Evolutionary conservation across 1,139 yeast species (phyloP).

Genomic region (Pichia sp.): DNA sequence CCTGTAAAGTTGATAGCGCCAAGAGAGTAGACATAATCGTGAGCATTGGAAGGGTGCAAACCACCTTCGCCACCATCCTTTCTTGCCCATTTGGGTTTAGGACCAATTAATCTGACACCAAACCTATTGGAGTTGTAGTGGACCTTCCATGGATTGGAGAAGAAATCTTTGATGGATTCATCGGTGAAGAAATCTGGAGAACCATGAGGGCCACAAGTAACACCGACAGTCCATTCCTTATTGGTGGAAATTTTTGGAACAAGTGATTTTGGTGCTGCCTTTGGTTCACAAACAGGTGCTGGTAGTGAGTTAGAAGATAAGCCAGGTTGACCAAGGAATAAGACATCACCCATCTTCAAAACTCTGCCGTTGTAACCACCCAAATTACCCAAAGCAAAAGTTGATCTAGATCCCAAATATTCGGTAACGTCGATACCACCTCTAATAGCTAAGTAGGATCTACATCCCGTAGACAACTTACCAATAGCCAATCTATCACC

Average conservation of each 20-base stretch:
- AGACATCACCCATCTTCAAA: slow-evolving; percentile 84
- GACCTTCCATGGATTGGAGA: slow-evolving; percentile 78
- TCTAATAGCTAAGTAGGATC: slow-evolving; percentile 82
- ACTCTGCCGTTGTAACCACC: slow-evolving; percentile 96
- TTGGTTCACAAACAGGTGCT: slow-evolving; percentile 60
- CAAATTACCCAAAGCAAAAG: slow-evolving; percentile 88
- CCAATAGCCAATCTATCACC: slow-evolving; percentile 83
- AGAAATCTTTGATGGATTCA: slow-evolving; percentile 73
- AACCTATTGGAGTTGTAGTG: slow-evolving; percentile 96
- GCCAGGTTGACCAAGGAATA: slow-evolving; percentile 76
- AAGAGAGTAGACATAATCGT: slow-evolving; percentile 90
- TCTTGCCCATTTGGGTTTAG: slow-evolving; percentile 96
- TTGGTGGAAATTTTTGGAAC: slow-evolving; percentile 47
- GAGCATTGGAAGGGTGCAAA: slow-evolving; percentile 94
- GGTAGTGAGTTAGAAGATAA: slow-evolving; percentile 64
- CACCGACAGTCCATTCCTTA: slow-evolving; percentile 80
- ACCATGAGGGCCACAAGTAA: slow-evolving; percentile 96
- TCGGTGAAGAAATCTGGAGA: slow-evolving; percentile 86
- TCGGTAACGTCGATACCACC: slow-evolving; percentile 94
- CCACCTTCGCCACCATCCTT: slow-evolving; percentile 98
- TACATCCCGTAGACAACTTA: slow-evolving; percentile 72
- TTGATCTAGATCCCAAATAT: slow-evolving; percentile 92
- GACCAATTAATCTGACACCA: slow-evolving; percentile 92
- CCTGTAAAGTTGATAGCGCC: slow-evolving; percentile 98
- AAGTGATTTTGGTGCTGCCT: slow-evolving; percentile 46